Base-by-base conservation (phyloP, 768 basidiomycete species). In the Boletus vinaceobasis region DNA sequence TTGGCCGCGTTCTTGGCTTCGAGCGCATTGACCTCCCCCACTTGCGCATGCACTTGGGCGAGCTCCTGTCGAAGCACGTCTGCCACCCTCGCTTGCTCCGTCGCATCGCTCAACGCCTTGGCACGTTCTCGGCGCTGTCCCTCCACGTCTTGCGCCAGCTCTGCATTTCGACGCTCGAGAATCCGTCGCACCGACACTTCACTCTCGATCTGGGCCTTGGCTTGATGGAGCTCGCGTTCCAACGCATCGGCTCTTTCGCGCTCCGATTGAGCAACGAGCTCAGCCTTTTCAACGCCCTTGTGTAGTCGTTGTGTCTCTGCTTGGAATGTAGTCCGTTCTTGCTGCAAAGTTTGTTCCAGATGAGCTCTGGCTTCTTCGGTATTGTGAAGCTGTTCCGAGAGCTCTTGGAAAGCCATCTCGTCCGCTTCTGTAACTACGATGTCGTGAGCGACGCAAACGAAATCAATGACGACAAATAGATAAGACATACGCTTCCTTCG, bases 321-420 rank as follows among this genome's bases (percentile, higher is more conserved):
- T 60, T 84, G 81, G 35, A 87, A 58, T 0, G 73, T 66, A 4
- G 69, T 71, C 15, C 86, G 81, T 59, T 87, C 83, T 52, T 86
- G 83, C 32, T 84, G 76, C 57, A 85, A 78, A 9, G 68, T 60
- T 3, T 77, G 72, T 60, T 90, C 89, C 55, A 83, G 81, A 31
- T 77, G 79, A 1, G 67, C 62, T 53, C 82, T 84, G 17, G 79
- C 75, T 52, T 85, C 82, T 60, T 85, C 81, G 1, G 80, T 67
- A 4, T 75, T 75, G 1, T 78, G 82, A 15, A 94, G 79, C 58
- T 88, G 86, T 53, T 87, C 80, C 7, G 83, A 73, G 5, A 91
- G 75, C 58, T 90, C 89, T 52, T 85, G 82, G 63, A 87, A 86
- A 21, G 83, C 84, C 56, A 84, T 80, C 52, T 88, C 87, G 52